Conservation (phyloP, 805 yeast genomes). For the Candida palmyrensis region DNA sequence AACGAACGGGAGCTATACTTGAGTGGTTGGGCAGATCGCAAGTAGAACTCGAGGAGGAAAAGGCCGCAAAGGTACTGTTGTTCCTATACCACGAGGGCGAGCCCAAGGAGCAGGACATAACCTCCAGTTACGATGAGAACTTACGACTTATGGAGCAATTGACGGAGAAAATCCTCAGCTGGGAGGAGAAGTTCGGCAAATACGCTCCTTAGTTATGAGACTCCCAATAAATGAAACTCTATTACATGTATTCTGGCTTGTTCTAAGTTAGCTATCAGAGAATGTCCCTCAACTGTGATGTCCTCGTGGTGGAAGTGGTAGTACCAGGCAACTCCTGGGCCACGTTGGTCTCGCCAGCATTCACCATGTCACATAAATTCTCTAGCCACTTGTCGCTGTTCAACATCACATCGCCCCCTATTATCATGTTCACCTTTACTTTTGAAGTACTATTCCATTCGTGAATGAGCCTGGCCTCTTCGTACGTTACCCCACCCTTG, state of each 20-base stretch:
- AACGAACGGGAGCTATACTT: constrained; percentile 82
- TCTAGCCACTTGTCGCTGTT: constrained; percentile 33
- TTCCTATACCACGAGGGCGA: constrained; percentile 41
- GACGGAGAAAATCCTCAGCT: constrained; percentile 61
- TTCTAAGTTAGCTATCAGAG: background rate
- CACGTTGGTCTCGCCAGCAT: constrained; percentile 8
- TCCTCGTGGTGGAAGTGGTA: background rate
- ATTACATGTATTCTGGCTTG: background rate
- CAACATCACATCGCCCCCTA: constrained; percentile 61
- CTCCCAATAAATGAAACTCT: no score
- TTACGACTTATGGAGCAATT: constrained; percentile 64
- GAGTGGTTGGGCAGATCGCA: constrained; percentile 90
- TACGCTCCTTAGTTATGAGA: constrained; percentile 35
- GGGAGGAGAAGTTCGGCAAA: constrained; percentile 75
- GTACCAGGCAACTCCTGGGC: constrained; percentile 1
- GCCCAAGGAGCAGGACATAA: constrained; percentile 15
- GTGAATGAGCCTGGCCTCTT: constrained; percentile 80
- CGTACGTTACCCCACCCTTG: constrained; percentile 89
- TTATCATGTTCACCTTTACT: constrained; percentile 52
- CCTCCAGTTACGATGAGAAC: constrained; percentile 50
- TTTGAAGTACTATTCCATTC: constrained; percentile 57
- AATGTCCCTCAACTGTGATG: constrained; percentile 2
- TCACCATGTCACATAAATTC: constrained; percentile 26
- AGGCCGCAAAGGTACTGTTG: constrained; percentile 48
- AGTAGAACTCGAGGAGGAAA: constrained; percentile 73